phyloP scores from a whole-genome alignment of 768 basidiomycete species.

The Hebeloma cylindrosporum region DNA sequence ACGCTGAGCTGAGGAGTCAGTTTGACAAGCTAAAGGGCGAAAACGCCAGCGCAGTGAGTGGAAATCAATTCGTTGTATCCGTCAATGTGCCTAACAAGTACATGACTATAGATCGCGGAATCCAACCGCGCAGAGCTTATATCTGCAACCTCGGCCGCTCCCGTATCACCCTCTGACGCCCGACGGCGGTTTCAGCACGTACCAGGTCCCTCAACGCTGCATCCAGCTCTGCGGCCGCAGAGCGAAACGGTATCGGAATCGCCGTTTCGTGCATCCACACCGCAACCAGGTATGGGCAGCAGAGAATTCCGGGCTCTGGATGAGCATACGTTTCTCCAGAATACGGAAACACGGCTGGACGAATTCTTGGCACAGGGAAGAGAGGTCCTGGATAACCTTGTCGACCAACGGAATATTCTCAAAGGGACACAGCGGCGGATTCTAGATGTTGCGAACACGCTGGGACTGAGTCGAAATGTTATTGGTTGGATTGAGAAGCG shows the following conservation, averaged over 20 bases:
- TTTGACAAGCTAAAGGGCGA: conserved; percentile 79
- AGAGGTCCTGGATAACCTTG: conserved; percentile 87
- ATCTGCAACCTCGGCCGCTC: conserved; percentile 41
- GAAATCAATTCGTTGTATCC: not conserved
- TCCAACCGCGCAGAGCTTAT: conserved; percentile 67
- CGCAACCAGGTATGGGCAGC: conserved; percentile 50
- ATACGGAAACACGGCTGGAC: conserved; percentile 79
- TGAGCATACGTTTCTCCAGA: conserved; percentile 88
- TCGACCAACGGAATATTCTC: conserved; percentile 89
- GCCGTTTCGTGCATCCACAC: conserved; percentile 69
- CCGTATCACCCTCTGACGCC: conserved; percentile 50
- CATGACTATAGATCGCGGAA: conserved; percentile 50
- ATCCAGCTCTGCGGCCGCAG: conserved; percentile 51
- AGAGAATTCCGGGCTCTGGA: conserved; percentile 80
- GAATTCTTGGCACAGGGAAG: conserved; percentile 91
- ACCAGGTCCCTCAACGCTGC: conserved; percentile 49
- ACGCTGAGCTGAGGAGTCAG: conserved; percentile 75
- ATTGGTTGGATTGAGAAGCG: conserved; percentile 97
- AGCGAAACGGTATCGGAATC: conserved; percentile 69
- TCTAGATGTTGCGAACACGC: conserved; percentile 88
- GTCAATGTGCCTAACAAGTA: not conserved
- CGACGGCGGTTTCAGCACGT: conserved; percentile 63
- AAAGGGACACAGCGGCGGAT: conserved; percentile 92
- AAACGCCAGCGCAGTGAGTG: conserved; percentile 47
- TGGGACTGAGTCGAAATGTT: conserved; percentile 91